Conservation (phyloP, 1,284 basidiomycete genomes). For the Coniophora puteana region DNA sequence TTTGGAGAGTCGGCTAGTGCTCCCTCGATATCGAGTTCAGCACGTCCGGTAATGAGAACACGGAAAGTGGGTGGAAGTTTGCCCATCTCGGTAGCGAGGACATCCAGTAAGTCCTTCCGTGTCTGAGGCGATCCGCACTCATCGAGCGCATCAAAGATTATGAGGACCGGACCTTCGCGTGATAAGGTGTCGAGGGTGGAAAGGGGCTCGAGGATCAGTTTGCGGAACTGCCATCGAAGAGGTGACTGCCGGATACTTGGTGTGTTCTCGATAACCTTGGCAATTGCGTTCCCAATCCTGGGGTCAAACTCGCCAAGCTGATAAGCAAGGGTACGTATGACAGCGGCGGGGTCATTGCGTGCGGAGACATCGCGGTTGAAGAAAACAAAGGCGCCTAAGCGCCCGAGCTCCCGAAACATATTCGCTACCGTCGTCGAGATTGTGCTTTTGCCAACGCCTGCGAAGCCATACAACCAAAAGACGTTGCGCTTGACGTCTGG, state of each 20-base stretch:
- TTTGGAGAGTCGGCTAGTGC: too few relatives aligned
- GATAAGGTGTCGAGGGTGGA: slow-evolving; percentile 9
- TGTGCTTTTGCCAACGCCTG: slow-evolving; percentile 30
- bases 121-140: slow-evolving; percentile 21
- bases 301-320: slow-evolving; percentile 29
- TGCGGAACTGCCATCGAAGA: slow-evolving; percentile 27
- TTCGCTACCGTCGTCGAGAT: slow-evolving; percentile 27
- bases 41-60: slow-evolving; percentile 27
- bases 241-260: slow-evolving; percentile 28
- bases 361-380: slow-evolving; percentile 24
- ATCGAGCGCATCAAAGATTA: slow-evolving; percentile 31
- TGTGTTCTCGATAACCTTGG: slow-evolving; percentile 19
- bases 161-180: slow-evolving; percentile 24
- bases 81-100: slow-evolving; percentile 17
- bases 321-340: slow-evolving; percentile 27
- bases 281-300: slow-evolving; percentile 23
- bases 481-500: slow-evolving; percentile 18
- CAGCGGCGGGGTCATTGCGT: slow-evolving; percentile 19
- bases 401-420: slow-evolving; percentile 20
- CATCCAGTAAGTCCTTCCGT: slow-evolving; percentile 24
- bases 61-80: slow-evolving; percentile 23
- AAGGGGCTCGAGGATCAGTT: slow-evolving; percentile 26
- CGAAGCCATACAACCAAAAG: slow-evolving; percentile 30
- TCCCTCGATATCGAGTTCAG: slow-evolving; percentile 23
- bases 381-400: slow-evolving; percentile 28